Percentiles rank a stretch among this genome's conserved stretches.
These are phyloP conservation scores for Daldinia sp. DNA, from an alignment of 2,329 filamentous ascomycete genomes.

Conservation along the genomic window DNA sequence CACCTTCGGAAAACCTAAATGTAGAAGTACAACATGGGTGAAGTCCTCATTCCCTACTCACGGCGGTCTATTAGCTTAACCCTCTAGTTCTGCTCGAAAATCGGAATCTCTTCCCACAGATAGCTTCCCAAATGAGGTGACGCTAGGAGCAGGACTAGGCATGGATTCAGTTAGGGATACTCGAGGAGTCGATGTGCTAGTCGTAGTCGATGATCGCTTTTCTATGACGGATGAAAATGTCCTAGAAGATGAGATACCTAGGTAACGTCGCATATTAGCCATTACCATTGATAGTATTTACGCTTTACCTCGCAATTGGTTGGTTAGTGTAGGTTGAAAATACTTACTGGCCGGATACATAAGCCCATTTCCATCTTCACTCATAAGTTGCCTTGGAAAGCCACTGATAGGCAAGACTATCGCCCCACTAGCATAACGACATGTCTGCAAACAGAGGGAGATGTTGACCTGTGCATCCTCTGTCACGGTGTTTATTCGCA, in stretches of 20 bases:
- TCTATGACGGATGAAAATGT: conserved; percentile 32
- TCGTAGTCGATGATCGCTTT: conserved; percentile 22
- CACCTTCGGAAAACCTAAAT: neutral
- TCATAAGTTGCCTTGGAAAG: conserved; percentile 50
- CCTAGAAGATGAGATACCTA: conserved; percentile 26
- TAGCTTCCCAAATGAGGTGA: conserved; percentile 34
- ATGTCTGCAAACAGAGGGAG: conserved; percentile 47
- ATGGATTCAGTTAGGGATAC: conserved; percentile 7
- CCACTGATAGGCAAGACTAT: conserved; percentile 50
- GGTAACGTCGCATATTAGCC: conserved; percentile 1
- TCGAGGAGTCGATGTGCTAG: neutral
- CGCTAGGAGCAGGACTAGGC: conserved; percentile 29
- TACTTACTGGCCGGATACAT: conserved; percentile 44
- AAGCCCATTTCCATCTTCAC: conserved; percentile 45
- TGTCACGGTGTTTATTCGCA: conserved; percentile 44
- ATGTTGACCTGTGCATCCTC: conserved; percentile 47
- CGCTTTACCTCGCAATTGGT: neutral
- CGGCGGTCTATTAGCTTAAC: conserved; percentile 3
- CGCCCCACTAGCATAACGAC: conserved; percentile 45
- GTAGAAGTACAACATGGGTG: neutral
- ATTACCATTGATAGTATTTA: neutral
- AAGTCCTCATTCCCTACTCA: neutral
- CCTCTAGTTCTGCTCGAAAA: conserved; percentile 37
- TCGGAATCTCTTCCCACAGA: conserved; percentile 28
- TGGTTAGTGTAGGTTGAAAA: neutral